Base-by-base conservation (phyloP, 495 filamentous ascomycete genomes). In the Amphirosellinia nigrospora region DNA sequence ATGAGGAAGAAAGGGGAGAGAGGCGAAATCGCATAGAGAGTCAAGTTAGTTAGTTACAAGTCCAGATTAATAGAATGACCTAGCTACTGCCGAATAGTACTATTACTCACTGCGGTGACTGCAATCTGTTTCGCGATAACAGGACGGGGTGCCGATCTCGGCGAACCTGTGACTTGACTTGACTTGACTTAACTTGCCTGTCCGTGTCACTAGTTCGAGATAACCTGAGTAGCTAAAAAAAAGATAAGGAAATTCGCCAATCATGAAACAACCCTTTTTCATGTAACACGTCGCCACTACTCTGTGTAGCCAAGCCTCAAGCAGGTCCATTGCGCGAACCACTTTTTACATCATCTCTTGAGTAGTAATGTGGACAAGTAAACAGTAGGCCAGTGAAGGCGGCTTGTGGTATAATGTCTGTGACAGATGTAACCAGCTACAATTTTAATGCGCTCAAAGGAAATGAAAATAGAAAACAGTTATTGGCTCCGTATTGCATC, bases 131-230 rank as follows among this genome's bases (percentile, higher is more conserved):
- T 60, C 68, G 46, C 46, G 68, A 70, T 64, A 64, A 48, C 60
- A 48, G 68, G 21, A n/a, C n/a, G 26, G 32, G 8, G 61, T 70
- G 68, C 68, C 68, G 68, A 70, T 70, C 45, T 70, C 68, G 68
- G 68, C 68, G 36, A 30, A 28, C 1, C 38, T 43, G 41, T 70
- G 68, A 70, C 68, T 36, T n/a, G n/a, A n/a, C n/a, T n/a, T n/a
- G n/a, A n/a, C n/a, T 70, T 52, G 61, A 55, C 67, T 53, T 34
- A n/a, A n/a, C n/a, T n/a, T n/a, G n/a, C n/a, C n/a, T 23, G 36
- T 19, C 53, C 10, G 34, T 26, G 21, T 39, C 39, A 43, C 50
- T 66, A 34, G 28, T 34, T 28, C 13, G 34, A 55, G 48, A 38
- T 36, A 36, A 58, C 21, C 38, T 16, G 41, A 26, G 15, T 60